A percentile compares a stretch with the other conserved stretches of the same genome.
phyloP scores from a whole-genome alignment of 2,329 filamentous ascomycete species.

The Hypoxylon sp. region DNA sequence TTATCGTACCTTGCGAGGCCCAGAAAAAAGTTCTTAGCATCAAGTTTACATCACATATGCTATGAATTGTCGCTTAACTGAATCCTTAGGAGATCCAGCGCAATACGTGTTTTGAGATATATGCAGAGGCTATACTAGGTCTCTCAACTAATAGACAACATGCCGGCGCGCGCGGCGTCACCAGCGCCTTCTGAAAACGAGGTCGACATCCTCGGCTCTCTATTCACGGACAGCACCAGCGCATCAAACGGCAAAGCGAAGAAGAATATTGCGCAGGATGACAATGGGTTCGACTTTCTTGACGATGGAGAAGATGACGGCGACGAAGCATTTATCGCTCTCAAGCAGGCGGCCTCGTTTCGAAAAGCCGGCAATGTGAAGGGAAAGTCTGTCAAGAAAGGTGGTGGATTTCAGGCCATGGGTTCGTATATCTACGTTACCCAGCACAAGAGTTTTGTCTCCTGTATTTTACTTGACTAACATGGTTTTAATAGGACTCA shows the following conservation, averaged over 20 bases:
- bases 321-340: constrained; percentile 91
- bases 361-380: constrained; percentile 84
- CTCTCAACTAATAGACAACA: constrained; percentile 48
- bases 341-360: constrained; percentile 86
- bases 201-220: constrained; percentile 83
- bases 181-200: constrained; percentile 89
- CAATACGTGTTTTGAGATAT: background rate
- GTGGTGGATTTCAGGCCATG: constrained; percentile 97
- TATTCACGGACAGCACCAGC: constrained; percentile 71
- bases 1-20: no score
- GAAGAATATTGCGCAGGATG: constrained; percentile 49
- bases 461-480: background rate
- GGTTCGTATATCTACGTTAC: constrained; percentile 57
- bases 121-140: constrained; percentile 2
- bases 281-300: constrained; percentile 67
- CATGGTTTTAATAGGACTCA: constrained; percentile 67
- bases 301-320: constrained; percentile 63
- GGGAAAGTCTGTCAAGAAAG: constrained; percentile 89
- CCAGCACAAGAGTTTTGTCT: background rate
- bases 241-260: constrained; percentile 54
- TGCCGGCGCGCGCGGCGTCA: constrained; percentile 78
- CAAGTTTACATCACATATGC: constrained; percentile 22
- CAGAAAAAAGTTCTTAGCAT: no score
- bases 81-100: background rate
- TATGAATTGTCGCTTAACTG: constrained; percentile 1